phyloP scores from a whole-genome alignment of 1,284 basidiomycete species.

The Malassezia equina region DNA sequence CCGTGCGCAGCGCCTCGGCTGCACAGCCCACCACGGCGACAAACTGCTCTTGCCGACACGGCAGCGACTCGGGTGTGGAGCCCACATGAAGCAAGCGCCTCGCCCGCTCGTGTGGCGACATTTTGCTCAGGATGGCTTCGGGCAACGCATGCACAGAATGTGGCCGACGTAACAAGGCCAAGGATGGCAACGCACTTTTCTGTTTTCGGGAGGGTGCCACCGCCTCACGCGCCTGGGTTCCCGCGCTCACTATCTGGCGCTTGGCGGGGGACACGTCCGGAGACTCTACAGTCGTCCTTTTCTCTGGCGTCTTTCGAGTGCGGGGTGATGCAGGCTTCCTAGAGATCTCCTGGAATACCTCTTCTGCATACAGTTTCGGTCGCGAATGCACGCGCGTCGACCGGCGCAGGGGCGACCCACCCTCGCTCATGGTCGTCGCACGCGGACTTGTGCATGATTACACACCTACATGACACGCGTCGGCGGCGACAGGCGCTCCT shows the following conservation, averaged over 20 bases:
- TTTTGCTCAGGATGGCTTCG: constrained; percentile 12
- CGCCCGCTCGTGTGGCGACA: constrained; percentile 35
- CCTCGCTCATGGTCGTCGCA: not conserved
- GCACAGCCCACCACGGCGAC: constrained; percentile 65
- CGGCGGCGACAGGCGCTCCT: not conserved
- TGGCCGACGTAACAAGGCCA: constrained; percentile 27
- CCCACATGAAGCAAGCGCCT: constrained; percentile 70
- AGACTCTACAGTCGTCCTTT: not conserved
- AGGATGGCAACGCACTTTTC: constrained; percentile 20
- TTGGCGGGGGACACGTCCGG: not conserved
- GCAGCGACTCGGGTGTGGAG: constrained; percentile 76
- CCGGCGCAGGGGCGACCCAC: not conserved
- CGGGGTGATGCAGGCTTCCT: not conserved
- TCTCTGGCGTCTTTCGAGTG: not conserved
- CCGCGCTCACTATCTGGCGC: not conserved
- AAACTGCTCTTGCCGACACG: constrained; percentile 83
- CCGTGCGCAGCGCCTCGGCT: constrained; percentile 77
- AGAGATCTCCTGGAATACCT: not conserved
- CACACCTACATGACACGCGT: constrained; percentile 7
- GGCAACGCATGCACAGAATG: constrained; percentile 28
- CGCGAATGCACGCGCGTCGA: not conserved
- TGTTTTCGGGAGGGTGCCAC: not conserved
- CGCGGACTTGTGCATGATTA: not conserved
- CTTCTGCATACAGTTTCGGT: not conserved
- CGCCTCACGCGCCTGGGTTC: not conserved